phyloP scores from a whole-genome alignment of 495 filamentous ascomycete species.

The Penicillium egyptiacum region DNA sequence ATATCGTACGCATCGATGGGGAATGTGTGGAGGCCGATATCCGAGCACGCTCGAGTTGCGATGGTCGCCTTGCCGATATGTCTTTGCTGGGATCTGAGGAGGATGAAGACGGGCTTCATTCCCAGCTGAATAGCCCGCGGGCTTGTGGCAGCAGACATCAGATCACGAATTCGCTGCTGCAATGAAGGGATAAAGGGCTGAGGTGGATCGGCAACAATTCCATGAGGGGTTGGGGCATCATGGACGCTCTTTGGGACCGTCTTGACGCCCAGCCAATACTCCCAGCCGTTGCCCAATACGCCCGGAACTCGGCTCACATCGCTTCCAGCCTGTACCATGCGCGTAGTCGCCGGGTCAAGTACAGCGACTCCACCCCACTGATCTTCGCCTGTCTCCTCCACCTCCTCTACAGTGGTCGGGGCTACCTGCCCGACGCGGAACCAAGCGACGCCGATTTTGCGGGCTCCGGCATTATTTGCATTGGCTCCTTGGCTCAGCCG shows the following conservation, averaged over 20 bases:
- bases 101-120: conserved; percentile 82
- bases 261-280: conserved; percentile 78
- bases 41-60: conserved; percentile 73
- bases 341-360: conserved; percentile 79
- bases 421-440: conserved; percentile 78
- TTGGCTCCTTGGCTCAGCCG: conserved; percentile 41
- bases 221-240: conserved; percentile 40
- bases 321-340: conserved; percentile 84
- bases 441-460: conserved; percentile 73
- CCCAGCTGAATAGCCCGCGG: conserved; percentile 81
- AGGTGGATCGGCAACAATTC: conserved; percentile 46
- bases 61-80: conserved; percentile 84
- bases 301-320: conserved; percentile 75
- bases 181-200: conserved; percentile 61
- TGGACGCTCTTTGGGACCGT: conserved; percentile 47
- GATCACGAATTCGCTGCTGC: conserved; percentile 75
- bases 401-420: conserved; percentile 53
- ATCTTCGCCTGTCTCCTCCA: conserved; percentile 59
- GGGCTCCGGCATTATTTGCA: conserved; percentile 25
- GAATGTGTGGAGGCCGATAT: conserved; percentile 89
- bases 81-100: conserved; percentile 85
- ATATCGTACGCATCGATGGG: conserved; percentile 91
- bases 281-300: conserved; percentile 72
- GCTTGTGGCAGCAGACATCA: conserved; percentile 85
- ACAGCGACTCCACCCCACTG: conserved; percentile 80